Evolutionary conservation across 2,329 filamentous ascomycete species (phyloP), one percentile per base, ranked within the genome.

Genomic region (Coccinonectria pachysandricola): DNA sequence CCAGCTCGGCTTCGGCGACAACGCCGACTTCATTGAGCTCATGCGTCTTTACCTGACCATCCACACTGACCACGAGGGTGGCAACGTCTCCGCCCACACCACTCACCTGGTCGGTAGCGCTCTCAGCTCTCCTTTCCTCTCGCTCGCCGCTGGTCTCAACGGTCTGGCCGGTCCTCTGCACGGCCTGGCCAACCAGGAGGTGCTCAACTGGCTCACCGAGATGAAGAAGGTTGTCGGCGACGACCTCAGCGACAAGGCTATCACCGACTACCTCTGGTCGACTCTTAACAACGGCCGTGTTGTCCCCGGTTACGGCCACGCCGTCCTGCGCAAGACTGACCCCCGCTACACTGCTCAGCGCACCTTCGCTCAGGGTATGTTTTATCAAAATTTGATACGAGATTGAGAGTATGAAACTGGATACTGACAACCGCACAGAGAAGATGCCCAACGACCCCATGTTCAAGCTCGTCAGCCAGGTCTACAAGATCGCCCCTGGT

Each of bases 391-490:
- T 10, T 18, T 23, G 18, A 23, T 11, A 22, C 13, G n/a, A 5
- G 11, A 16, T 17, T 15, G 3, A n/a, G 17, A 15, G 18, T 12
- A n/a, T n/a, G n/a, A n/a, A n/a, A n/a, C n/a, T n/a, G n/a, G 8
- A 29, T 27, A 36, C 52, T 60, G 40, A 58, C 44, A 35, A 31
- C 26, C 31, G 15, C 12, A 40, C 40, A 60, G 58, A 83, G 69
- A 84, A 95, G 60, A 78, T 95, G 59, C 84, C 88, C 55, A 74
- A 94, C 53, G 91, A 96, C 74, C 87, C 88, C 52, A 92, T 98
- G 87, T 98, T 95, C 84, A 86, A 98, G 77, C 83, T 98, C 48
- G 91, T 98, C 68, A 92, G 83, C 75, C 91, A 98, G 71, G 91
- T 98, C 49, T 98, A 96, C 83, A 98, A 98, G 84, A 96, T 98